Base-by-base conservation (phyloP, 495 filamentous ascomycete species). In the Lasiosphaeria hispida region DNA sequence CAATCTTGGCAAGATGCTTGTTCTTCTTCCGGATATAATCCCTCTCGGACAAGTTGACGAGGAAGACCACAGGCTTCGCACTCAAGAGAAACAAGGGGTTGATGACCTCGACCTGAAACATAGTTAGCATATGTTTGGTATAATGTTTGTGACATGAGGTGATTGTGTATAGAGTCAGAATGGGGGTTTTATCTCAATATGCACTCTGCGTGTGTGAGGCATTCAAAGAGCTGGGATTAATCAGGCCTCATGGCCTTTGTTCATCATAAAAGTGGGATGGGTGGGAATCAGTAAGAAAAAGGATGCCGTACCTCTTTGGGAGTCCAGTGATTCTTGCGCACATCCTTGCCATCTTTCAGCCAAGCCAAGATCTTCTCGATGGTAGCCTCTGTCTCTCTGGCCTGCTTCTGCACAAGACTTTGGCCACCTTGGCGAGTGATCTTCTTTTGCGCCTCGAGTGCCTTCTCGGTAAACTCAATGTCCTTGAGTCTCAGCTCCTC, bases 21-120 rank as follows among this genome's bases (percentile, higher is more conserved):
- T 97, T 99, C 86, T 97, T 97, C 80, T 97, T 92, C 65, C 94
- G 89, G 74, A 97, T 89, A 74, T 93, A 99, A 75, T 97, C 95
- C 74, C 85, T 92, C 79, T 99, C 95, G 63, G 88, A 92, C 53
- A 99, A 80, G 78, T 99, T 99, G 77, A 97, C 89, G 44, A 99
- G 83, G 80, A 89, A 97, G 66, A 99, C 95, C 36, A 95, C 91
- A 9, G 95, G 95, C 79, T 99, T 99, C 50, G 95, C 95, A 39
- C 91, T 90, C 50, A 99, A 85, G 54, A 99, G 90, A 74, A 96
- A 85, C 35, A 99, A 83, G 52, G 91, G 89, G 81, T 99, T 99
- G 80, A 99, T 97, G 58, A 91, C 85, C 75, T 97, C 95, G 74
- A 99, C 87, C 94, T 98, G 69, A 50, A 59, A 58, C 43, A 63